Conservation (phyloP, 495 filamentous ascomycete species). For the Daldinia vernicosa region DNA sequence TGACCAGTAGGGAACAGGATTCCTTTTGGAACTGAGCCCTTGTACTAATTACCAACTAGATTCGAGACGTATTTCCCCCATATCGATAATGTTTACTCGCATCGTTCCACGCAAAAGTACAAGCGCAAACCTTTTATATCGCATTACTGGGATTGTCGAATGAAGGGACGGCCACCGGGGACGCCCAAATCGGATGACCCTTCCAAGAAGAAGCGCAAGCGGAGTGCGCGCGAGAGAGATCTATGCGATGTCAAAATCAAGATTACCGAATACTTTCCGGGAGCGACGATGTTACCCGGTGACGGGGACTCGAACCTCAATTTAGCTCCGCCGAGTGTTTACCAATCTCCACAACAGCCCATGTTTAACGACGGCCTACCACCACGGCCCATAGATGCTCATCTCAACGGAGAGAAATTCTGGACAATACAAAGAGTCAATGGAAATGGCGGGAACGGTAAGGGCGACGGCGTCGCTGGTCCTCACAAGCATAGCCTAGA, state of each 20-base stretch:
- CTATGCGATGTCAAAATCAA: conserved; percentile 94
- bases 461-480: conserved; percentile 69
- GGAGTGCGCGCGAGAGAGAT: conserved; percentile 76
- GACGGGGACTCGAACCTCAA: conserved; percentile 32
- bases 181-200: conserved; percentile 87
- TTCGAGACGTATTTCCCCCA: conserved; percentile 91
- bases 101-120: conserved; percentile 85
- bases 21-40: conserved; percentile 23
- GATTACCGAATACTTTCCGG: conserved; percentile 82
- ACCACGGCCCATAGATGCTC: conserved; percentile 28
- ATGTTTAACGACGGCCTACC: conserved; percentile 33
- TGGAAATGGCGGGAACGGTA: conserved; percentile 78
- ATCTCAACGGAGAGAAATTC: conserved; percentile 60
- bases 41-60: conserved; percentile 54
- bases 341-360: conserved; percentile 32
- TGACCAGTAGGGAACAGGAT: conserved; percentile 70
- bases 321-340: conserved; percentile 24
- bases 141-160: conserved; percentile 90
- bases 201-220: conserved; percentile 89
- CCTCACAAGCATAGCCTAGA: conserved; percentile 79
- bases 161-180: conserved; percentile 85
- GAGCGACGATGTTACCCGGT: conserved; percentile 53
- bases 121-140: conserved; percentile 85
- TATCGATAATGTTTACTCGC: conserved; percentile 91
- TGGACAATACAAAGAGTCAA: conserved; percentile 82